Conservation (phyloP, 805 yeast species). For the Kurtzmaniella fragi region DNA sequence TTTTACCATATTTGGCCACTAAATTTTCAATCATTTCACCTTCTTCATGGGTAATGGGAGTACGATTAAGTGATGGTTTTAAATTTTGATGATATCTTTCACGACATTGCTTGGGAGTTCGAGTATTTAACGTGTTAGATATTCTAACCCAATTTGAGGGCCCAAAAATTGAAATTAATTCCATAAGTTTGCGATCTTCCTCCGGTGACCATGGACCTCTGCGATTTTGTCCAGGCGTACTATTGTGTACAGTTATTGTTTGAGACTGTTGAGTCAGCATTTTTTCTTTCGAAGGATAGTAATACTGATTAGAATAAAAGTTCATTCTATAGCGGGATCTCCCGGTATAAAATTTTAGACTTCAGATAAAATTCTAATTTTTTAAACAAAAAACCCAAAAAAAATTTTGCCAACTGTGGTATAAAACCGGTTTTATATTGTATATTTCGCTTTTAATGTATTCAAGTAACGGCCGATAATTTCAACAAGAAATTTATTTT, state of each 20-base stretch:
- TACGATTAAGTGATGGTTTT: slow-evolving; percentile 75
- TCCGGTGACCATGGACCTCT: slow-evolving; percentile 90
- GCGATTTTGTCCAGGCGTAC: slow-evolving; percentile 22
- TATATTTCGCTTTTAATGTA: background rate
- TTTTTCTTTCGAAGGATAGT: slow-evolving; percentile 1
- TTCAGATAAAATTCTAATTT: too few species aligned
- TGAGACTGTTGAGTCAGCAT: slow-evolving; percentile 1
- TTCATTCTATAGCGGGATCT: too few species aligned
- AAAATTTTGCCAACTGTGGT: too few species aligned
- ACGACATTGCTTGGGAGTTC: slow-evolving; percentile 89
- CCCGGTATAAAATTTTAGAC: too few species aligned
- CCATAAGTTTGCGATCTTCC: slow-evolving; percentile 71
- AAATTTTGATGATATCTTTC: slow-evolving; percentile 89
- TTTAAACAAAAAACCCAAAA: too few species aligned
- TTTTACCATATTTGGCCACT: slow-evolving; percentile 74
- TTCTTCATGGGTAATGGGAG: slow-evolving; percentile 82
- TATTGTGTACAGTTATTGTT: slow-evolving; percentile 6
- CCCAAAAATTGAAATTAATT: slow-evolving; percentile 64
- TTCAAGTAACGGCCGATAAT: too few species aligned
- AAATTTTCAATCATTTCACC: slow-evolving; percentile 76
- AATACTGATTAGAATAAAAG: slow-evolving; percentile 2
- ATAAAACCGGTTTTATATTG: background rate
- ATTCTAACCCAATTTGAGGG: slow-evolving; percentile 89
- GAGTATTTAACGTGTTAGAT: slow-evolving; percentile 62
- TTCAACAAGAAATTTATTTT: too few species aligned